A percentile compares a stretch with the other conserved stretches of the same genome.
Evolutionary conservation across 169 alveolate genomes (phyloP).

Genomic region (Miamiensis avidus): DNA sequence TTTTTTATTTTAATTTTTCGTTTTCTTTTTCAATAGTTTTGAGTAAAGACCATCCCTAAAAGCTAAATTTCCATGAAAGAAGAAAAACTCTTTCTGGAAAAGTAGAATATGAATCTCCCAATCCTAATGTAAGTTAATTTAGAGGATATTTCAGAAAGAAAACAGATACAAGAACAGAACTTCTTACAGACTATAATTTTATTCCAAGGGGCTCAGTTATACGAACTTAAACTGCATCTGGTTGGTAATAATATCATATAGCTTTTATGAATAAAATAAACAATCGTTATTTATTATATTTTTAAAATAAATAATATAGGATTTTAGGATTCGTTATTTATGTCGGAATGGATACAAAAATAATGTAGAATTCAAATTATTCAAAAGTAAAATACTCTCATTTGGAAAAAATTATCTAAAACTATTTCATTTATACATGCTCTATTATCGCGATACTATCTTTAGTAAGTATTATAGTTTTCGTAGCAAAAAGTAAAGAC

Average conservation of each 20-base stretch:
- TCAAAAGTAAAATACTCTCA: constrained; percentile 9
- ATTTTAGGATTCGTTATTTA: constrained; percentile 69
- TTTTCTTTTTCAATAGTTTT: not conserved
- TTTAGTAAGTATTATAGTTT: constrained; percentile 30
- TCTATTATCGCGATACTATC: not conserved
- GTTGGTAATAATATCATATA: not conserved
- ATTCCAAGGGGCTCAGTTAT: constrained; percentile 64
- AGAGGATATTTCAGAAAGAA: constrained; percentile 66
- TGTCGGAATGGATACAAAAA: constrained; percentile 73
- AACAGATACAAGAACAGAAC: constrained; percentile 62
- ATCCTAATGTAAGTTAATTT: constrained; percentile 54
- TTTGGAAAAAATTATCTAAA: constrained; percentile 7
- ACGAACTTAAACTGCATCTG: constrained; percentile 24
- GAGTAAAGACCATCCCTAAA: constrained; percentile 22
- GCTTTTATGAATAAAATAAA: not conserved
- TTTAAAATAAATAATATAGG: constrained; percentile 42
- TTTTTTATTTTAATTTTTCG: too few relatives aligned
- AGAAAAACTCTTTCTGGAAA: constrained; percentile 57
- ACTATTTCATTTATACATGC: constrained; percentile 1
- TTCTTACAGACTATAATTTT: constrained; percentile 59
- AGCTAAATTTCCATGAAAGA: constrained; percentile 53
- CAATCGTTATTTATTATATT: constrained; percentile 4
- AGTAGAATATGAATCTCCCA: constrained; percentile 68
- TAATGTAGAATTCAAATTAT: constrained; percentile 52
- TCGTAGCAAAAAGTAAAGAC: constrained; percentile 37